phyloP scores from a whole-genome alignment of 805 yeast species.

The Danielia reshetovae region DNA sequence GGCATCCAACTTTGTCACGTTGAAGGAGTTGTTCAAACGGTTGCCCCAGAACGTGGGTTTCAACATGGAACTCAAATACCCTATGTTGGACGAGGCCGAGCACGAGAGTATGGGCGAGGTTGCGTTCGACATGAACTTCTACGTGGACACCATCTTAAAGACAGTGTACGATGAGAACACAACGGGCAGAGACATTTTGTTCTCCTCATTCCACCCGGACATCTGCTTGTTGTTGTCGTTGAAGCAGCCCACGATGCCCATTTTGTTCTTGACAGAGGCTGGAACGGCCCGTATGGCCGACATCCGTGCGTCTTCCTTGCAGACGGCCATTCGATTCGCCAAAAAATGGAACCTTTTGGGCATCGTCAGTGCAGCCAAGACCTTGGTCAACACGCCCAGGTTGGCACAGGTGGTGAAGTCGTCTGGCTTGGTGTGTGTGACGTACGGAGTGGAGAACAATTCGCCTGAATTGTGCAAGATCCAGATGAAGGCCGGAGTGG shows the following conservation, averaged over 20 bases:
- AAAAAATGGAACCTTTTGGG: slow-evolving; percentile 89
- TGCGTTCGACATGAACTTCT: slow-evolving; percentile 76
- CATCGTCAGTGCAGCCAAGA: slow-evolving; percentile 82
- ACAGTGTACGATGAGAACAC: slow-evolving; percentile 72
- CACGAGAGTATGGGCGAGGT: slow-evolving; percentile 83
- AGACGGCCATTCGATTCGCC: slow-evolving; percentile 87
- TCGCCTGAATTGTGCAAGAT: slow-evolving; percentile 76
- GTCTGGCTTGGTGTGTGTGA: slow-evolving; percentile 87
- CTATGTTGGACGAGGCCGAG: slow-evolving; percentile 91
- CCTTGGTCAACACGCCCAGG: slow-evolving; percentile 85
- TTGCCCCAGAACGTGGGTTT: slow-evolving; percentile 84
- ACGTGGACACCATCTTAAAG: slow-evolving; percentile 83
- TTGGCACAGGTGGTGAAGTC: slow-evolving; percentile 88
- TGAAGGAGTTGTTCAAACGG: slow-evolving; percentile 77
- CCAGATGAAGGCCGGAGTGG: slow-evolving; percentile 92
- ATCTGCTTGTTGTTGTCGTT: slow-evolving; percentile 78
- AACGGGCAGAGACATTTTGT: slow-evolving; percentile 77
- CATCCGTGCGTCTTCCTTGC: slow-evolving; percentile 79
- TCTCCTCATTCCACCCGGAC: slow-evolving; percentile 94
- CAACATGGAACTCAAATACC: slow-evolving; percentile 92
- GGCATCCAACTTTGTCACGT: slow-evolving; percentile 87
- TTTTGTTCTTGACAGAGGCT: slow-evolving; percentile 82
- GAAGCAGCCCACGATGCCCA: slow-evolving; percentile 92
- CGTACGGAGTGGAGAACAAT: slow-evolving; percentile 83
- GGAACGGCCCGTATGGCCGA: slow-evolving; percentile 89